phyloP scores from a whole-genome alignment of 192 early-diverging fungal genomes.

The Backusella sp. region DNA sequence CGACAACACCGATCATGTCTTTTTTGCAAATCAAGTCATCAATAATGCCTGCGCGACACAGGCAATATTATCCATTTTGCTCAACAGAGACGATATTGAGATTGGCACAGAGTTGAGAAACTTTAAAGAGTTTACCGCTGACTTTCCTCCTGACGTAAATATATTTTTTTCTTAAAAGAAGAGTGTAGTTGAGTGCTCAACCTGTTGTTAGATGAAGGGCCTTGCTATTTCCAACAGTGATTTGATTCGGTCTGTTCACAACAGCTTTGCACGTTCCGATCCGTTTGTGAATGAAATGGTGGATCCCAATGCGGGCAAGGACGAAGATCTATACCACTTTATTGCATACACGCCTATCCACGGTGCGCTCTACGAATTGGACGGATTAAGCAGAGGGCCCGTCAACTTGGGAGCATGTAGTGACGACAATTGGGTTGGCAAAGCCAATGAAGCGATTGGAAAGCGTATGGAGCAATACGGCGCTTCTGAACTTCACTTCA shows the following conservation, averaged over 20 bases:
- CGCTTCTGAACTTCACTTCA: slow-evolving; percentile 71
- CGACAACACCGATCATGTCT: slow-evolving; percentile 49
- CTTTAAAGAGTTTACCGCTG: slow-evolving; percentile 69
- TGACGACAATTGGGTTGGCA: slow-evolving; percentile 64
- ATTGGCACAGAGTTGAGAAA: slow-evolving; percentile 64
- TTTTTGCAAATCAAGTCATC: slow-evolving; percentile 79
- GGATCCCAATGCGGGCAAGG: slow-evolving; percentile 51
- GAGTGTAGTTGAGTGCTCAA: neutral
- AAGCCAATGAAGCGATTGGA: slow-evolving; percentile 65
- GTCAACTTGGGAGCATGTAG: slow-evolving; percentile 64
- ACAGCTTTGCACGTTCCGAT: slow-evolving; percentile 78
- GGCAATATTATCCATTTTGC: slow-evolving; percentile 74
- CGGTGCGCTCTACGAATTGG: slow-evolving; percentile 75
- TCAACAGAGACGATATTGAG: slow-evolving; percentile 68
- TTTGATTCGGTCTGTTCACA: slow-evolving; percentile 71
- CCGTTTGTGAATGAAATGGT: slow-evolving; percentile 69
- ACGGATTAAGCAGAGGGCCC: slow-evolving; percentile 69
- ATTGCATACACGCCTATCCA: slow-evolving; percentile 74
- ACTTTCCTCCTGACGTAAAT: slow-evolving; percentile 68
- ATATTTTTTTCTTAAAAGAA: neutral
- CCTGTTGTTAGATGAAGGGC: slow-evolving; percentile 57
- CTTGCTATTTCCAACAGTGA: slow-evolving; percentile 80
- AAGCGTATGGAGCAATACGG: slow-evolving; percentile 62
- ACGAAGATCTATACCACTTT: slow-evolving; percentile 80
- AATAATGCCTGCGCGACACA: slow-evolving; percentile 87